These are phyloP conservation scores for Phaeotremella fagi DNA, from an alignment of 768 basidiomycete species.

Conservation along the genomic window DNA sequence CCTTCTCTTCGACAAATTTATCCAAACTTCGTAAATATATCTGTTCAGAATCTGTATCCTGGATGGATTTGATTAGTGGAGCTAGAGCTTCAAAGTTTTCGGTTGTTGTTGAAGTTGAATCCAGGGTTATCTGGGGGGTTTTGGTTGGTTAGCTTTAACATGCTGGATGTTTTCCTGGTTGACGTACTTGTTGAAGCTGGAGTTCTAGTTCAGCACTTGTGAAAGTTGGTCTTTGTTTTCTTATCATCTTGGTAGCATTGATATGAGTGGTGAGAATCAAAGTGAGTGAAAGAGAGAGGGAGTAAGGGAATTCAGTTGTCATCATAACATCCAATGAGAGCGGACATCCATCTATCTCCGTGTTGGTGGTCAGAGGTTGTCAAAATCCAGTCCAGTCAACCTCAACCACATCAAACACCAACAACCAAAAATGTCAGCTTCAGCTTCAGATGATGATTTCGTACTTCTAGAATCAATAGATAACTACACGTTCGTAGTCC, in stretches of 20 bases:
- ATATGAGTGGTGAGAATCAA: too few relatives aligned
- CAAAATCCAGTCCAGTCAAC: too few relatives aligned
- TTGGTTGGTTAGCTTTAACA: neutral
- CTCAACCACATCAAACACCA: too few relatives aligned
- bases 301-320: too few relatives aligned
- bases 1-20: conserved; percentile 86
- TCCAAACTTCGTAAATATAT: conserved; percentile 79
- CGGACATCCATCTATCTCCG: too few relatives aligned
- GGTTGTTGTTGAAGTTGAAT: conserved; percentile 49
- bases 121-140: conserved; percentile 29
- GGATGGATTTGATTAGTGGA: conserved; percentile 89
- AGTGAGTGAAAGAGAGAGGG: too few relatives aligned
- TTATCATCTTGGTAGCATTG: conserved; percentile 29
- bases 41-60: conserved; percentile 81
- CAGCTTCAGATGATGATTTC: conserved; percentile 28
- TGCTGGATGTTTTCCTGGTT: neutral
- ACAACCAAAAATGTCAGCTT: too few relatives aligned
- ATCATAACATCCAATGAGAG: too few relatives aligned
- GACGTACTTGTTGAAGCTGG: conserved; percentile 43
- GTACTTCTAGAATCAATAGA: conserved; percentile 52
- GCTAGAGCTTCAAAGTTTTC: conserved; percentile 95
- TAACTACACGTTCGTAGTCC: conserved; percentile 74
- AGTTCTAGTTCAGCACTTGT: conserved; percentile 44
- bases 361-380: too few relatives aligned
- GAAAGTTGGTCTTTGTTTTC: conserved; percentile 37